Base-by-base conservation (phyloP, 2,329 filamentous ascomycete species). In the Fusarium neocosmosporiellum region DNA sequence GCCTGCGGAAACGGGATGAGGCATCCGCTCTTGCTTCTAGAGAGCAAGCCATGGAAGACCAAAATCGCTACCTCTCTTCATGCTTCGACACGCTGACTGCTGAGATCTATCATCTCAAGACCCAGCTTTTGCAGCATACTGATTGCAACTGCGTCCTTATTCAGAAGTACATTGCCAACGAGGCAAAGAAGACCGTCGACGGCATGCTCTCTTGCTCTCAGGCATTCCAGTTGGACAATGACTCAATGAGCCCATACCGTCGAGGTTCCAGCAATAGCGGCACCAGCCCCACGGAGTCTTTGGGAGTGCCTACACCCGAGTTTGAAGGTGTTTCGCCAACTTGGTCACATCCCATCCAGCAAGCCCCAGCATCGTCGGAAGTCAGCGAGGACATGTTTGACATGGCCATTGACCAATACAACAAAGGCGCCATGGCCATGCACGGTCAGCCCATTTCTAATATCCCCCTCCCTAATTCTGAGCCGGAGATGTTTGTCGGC, bases 71-170 rank as follows among this genome's bases (percentile, higher is more conserved):
- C 59, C 77, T 80, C 13, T 76, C 77, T 22, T 65, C 73, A 8
- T 75, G 68, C 22, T 75, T 77, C 39, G 75, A 80, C 48, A 70
- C 73, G 3, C 59, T 81, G 22, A 75, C 73, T 24, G 67, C 77
- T 43, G 78, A 80, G 59, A 74, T 79, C 43, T 78, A 78, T 34
- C 73, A 77, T 34, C 71, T 81, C 60, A 80, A 81, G 68, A 78
- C 73, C 2, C 71, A 80, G 53, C 63, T 81, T 2, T 64, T 81
- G 31, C 77, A 73, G 16, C 79, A 81, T 39, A 79, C 77, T 11
- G 76, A 79, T 53, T 81, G 79, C 61, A 73, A 77, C 64, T 80
- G 79, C 31, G 61, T 72, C 29, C 74, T 80, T 9, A 80, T 80
- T 33, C 78, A 80, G 41, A 77, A 71, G 37, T 80, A 80, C 58